These are phyloP conservation scores for Exophiala calicioides DNA, from an alignment of 2,329 filamentous ascomycete genomes.

Conservation along the genomic window DNA sequence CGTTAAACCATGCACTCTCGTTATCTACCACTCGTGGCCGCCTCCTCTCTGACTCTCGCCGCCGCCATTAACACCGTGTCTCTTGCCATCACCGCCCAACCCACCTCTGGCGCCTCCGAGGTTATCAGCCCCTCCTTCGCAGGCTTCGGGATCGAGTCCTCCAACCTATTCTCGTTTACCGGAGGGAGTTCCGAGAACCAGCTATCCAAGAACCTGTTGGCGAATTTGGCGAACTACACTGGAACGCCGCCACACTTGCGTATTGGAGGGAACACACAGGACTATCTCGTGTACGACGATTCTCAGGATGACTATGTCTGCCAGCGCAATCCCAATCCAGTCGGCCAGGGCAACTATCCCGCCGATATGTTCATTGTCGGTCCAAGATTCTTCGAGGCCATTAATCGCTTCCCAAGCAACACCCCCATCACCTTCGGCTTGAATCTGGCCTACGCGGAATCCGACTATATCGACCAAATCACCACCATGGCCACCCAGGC, in stretches of 20 bases:
- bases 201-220: constrained; percentile 50
- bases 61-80: constrained; percentile 21
- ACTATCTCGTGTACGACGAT: constrained; percentile 51
- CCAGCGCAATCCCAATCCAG: constrained; percentile 40
- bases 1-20: constrained; percentile 21
- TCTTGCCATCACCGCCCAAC: constrained; percentile 21
- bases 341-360: constrained; percentile 43
- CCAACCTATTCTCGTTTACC: constrained; percentile 55
- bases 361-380: constrained; percentile 51
- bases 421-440: constrained; percentile 54
- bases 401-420: constrained; percentile 52
- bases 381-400: constrained; percentile 49
- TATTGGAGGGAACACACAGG: constrained; percentile 54
- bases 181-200: constrained; percentile 45
- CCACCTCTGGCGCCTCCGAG: constrained; percentile 25
- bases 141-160: constrained; percentile 56
- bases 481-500: constrained; percentile 40
- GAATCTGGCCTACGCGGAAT: constrained; percentile 51
- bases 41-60: constrained; percentile 15
- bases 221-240: constrained; percentile 52
- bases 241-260: constrained; percentile 53
- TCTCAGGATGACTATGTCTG: constrained; percentile 41
- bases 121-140: constrained; percentile 48
- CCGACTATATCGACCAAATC: constrained; percentile 48
- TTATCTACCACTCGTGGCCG: constrained; percentile 23